Conservation (phyloP, 352 stramenopile species). For the Phytophthora pini region DNA sequence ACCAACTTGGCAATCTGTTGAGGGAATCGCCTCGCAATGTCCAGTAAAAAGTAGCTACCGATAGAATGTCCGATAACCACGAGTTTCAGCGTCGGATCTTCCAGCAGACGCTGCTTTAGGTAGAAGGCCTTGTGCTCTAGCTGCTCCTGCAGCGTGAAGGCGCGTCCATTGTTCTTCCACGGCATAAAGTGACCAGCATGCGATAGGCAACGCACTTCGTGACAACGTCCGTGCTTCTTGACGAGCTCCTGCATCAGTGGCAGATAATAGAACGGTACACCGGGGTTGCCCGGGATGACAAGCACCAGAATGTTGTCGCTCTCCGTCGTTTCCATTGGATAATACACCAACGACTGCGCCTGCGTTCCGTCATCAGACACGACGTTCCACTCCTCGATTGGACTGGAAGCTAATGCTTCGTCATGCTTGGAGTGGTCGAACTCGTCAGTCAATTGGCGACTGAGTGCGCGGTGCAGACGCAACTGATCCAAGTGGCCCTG, state of each 20-base stretch:
- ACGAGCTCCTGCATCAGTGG: conserved; percentile 69
- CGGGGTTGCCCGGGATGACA: conserved; percentile 72
- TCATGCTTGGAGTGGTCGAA: conserved; percentile 7
- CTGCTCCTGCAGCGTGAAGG: conserved; percentile 66
- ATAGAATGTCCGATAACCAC: conserved; percentile 78
- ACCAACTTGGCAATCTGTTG: conserved; percentile 64
- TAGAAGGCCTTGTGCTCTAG: conserved; percentile 65
- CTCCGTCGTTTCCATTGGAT: conserved; percentile 20
- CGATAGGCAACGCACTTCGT: conserved; percentile 68
- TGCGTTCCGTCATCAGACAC: conserved; percentile 47
- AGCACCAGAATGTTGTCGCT: conserved; percentile 56
- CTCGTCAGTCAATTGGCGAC: conserved; percentile 31
- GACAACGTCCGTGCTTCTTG: conserved; percentile 30
- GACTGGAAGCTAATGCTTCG: conserved; percentile 12
- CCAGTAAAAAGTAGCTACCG: conserved; percentile 57
- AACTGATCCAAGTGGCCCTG: conserved; percentile 51
- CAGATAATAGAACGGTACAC: conserved; percentile 69
- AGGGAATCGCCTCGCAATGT: conserved; percentile 62
- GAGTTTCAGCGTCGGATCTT: conserved; percentile 55
- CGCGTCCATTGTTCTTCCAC: conserved; percentile 59
- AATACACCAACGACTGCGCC: conserved; percentile 58
- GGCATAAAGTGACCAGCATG: conserved; percentile 74
- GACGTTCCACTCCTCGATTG: conserved; percentile 56
- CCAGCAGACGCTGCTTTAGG: conserved; percentile 42
- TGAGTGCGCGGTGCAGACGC: conserved; percentile 45